Conservation (phyloP, 1,284 basidiomycete species). For the Mycosarcoma maydis region DNA sequence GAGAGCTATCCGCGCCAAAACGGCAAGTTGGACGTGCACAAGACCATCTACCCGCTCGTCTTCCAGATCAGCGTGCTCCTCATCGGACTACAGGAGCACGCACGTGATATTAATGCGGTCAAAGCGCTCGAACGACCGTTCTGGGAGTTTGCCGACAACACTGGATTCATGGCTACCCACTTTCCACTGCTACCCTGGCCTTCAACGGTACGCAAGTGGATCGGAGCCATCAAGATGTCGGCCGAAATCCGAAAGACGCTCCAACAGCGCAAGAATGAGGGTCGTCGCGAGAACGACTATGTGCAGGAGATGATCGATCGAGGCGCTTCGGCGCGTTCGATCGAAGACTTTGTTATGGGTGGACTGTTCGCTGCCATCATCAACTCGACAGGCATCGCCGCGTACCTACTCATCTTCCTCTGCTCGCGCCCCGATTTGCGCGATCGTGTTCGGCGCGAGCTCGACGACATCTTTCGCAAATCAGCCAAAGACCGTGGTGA, state of each 20-base stretch:
- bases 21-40: slow-evolving; percentile 36
- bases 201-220: slow-evolving; percentile 34
- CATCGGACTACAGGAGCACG: slow-evolving; percentile 39
- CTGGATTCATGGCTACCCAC: slow-evolving; percentile 41
- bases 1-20: slow-evolving; percentile 10
- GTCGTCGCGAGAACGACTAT: slow-evolving; percentile 42
- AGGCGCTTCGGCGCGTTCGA: slow-evolving; percentile 13
- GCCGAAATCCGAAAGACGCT: slow-evolving; percentile 30
- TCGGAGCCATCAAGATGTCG: slow-evolving; percentile 44
- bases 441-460: slow-evolving; percentile 25
- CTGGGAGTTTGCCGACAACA: slow-evolving; percentile 46
- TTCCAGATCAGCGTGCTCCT: slow-evolving; percentile 45
- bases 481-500: slow-evolving; percentile 30
- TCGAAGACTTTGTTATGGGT: slow-evolving; percentile 46
- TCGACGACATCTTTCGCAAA: slow-evolving; percentile 27
- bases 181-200: slow-evolving; percentile 32
- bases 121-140: slow-evolving; percentile 39
- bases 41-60: slow-evolving; percentile 47
- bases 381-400: slow-evolving; percentile 47
- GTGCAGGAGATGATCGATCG: slow-evolving; percentile 47
- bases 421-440: slow-evolving; percentile 14
- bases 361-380: slow-evolving; percentile 53
- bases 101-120: slow-evolving; percentile 24
- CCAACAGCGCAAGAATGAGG: slow-evolving; percentile 31
- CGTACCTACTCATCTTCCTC: slow-evolving; percentile 35